A percentile compares a stretch with the other conserved stretches of the same genome.
Evolutionary conservation across 2,329 filamentous ascomycete species (phyloP).

Genomic region (Fusarium lyarnte): DNA sequence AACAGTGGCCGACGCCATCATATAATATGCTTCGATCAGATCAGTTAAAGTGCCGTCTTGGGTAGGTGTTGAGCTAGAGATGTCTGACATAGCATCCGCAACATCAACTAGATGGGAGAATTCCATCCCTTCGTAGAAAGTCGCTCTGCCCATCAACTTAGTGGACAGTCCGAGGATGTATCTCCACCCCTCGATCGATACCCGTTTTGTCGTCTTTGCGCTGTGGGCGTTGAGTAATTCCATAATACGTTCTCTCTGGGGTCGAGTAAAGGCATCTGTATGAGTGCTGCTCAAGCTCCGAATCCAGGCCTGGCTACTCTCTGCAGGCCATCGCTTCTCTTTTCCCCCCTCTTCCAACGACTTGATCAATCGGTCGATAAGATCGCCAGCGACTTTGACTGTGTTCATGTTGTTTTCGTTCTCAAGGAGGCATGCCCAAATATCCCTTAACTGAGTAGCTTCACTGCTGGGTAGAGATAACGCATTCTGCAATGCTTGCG

Average conservation of each 20-base stretch:
- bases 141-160: slow-evolving; percentile 62
- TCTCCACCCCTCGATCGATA: slow-evolving; percentile 47
- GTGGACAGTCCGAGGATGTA: slow-evolving; percentile 56
- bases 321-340: slow-evolving; percentile 47
- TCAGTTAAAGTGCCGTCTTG: slow-evolving; percentile 45
- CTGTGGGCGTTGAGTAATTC: slow-evolving; percentile 43
- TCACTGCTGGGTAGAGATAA: slow-evolving; percentile 32
- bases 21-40: slow-evolving; percentile 47
- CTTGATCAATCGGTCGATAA: slow-evolving; percentile 47
- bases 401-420: slow-evolving; percentile 54
- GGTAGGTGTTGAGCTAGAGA: slow-evolving; percentile 39
- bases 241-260: slow-evolving; percentile 57
- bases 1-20: slow-evolving; percentile 47
- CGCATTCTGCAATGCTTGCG: slow-evolving; percentile 39
- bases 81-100: slow-evolving; percentile 46
- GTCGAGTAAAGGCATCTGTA: slow-evolving; percentile 53
- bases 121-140: slow-evolving; percentile 59
- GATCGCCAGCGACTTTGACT: slow-evolving; percentile 43
- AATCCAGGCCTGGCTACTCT: slow-evolving; percentile 45
- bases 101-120: slow-evolving; percentile 51
- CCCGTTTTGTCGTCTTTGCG: slow-evolving; percentile 39
- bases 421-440: slow-evolving; percentile 47
- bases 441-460: slow-evolving; percentile 22
- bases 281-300: slow-evolving; percentile 49
- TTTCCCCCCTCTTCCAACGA: slow-evolving; percentile 43